Evolutionary conservation across 805 yeast species (phyloP).

Genomic region (Tetrapisispora arboricola): DNA sequence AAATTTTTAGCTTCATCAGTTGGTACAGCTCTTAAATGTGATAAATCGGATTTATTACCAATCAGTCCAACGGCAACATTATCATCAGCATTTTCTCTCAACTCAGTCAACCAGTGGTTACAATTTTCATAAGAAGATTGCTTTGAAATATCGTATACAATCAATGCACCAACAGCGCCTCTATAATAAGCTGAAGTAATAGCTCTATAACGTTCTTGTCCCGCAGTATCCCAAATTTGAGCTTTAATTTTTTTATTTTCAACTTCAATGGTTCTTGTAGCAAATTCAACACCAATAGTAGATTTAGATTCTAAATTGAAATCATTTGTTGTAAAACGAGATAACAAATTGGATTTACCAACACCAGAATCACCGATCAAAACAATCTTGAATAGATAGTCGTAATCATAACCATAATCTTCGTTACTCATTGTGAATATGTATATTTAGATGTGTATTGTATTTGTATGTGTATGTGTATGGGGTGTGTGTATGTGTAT

Average conservation of each 20-base stretch:
- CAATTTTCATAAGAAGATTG: slow-evolving; percentile 78
- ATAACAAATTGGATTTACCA: slow-evolving; percentile 87
- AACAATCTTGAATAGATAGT: slow-evolving; percentile 85
- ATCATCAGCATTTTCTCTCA: slow-evolving; percentile 86
- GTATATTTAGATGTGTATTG: not conserved
- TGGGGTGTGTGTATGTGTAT: no score
- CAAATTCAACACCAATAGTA: slow-evolving; percentile 97
- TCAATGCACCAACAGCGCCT: slow-evolving; percentile 96
- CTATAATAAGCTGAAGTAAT: slow-evolving; percentile 95
- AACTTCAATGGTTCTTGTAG: slow-evolving; percentile 85
- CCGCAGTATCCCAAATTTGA: slow-evolving; percentile 98
- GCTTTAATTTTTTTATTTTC: slow-evolving; percentile 80
- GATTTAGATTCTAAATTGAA: slow-evolving; percentile 89
- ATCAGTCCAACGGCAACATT: slow-evolving; percentile 90
- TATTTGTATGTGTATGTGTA: no score
- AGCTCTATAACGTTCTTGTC: slow-evolving; percentile 97
- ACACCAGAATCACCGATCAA: slow-evolving; percentile 96
- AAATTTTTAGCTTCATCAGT: slow-evolving; percentile 95
- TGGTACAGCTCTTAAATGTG: slow-evolving; percentile 90
- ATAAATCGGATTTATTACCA: slow-evolving; percentile 85
- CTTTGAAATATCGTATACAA: slow-evolving; percentile 91
- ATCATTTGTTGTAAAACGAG: slow-evolving; percentile 92
- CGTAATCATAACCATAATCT: slow-evolving; percentile 75
- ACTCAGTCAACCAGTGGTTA: slow-evolving; percentile 81
- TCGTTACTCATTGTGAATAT: slow-evolving; percentile 33